phyloP scores from a whole-genome alignment of 176 grass and related monocot species.

The Leersia perrieri region DNA sequence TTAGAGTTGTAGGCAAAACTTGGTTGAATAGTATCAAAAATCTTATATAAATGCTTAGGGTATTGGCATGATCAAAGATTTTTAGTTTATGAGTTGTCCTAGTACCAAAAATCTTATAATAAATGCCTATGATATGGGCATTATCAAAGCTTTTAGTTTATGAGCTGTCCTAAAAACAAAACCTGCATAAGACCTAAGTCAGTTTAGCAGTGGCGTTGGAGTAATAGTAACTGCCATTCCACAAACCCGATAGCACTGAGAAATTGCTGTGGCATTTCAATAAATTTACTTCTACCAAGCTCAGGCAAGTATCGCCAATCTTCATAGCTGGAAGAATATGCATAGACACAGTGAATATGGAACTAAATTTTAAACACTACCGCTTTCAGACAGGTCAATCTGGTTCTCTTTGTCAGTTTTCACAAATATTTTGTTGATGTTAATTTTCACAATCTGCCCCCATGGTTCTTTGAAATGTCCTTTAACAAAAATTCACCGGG shows the following conservation, averaged over 20 bases:
- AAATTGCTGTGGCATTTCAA: not conserved
- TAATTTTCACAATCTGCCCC: not conserved
- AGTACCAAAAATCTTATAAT: not conserved
- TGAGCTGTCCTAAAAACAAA: not conserved
- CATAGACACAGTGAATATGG: not conserved
- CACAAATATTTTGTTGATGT: not conserved
- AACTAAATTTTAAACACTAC: not conserved
- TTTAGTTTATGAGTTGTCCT: not conserved
- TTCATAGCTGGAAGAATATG: not conserved
- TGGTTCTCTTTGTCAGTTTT: not conserved
- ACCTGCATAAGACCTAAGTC: not conserved
- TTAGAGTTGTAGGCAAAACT: not conserved
- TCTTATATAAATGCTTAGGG: not conserved
- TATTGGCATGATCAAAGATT: not conserved
- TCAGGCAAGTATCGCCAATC: not conserved
- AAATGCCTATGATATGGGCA: not conserved
- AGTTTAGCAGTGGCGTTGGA: not conserved
- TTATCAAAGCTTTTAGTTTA: constrained; percentile 5
- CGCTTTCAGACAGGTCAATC: not conserved
- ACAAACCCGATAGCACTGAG: not conserved
- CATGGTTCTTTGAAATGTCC: not conserved
- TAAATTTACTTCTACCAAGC: not conserved
- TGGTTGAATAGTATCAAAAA: not conserved
- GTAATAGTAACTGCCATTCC: not conserved
- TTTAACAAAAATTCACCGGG: not conserved